These are phyloP conservation scores for Dothistroma septosporum DNA, from an alignment of 2,329 filamentous ascomycete genomes.

Conservation along the genomic window DNA sequence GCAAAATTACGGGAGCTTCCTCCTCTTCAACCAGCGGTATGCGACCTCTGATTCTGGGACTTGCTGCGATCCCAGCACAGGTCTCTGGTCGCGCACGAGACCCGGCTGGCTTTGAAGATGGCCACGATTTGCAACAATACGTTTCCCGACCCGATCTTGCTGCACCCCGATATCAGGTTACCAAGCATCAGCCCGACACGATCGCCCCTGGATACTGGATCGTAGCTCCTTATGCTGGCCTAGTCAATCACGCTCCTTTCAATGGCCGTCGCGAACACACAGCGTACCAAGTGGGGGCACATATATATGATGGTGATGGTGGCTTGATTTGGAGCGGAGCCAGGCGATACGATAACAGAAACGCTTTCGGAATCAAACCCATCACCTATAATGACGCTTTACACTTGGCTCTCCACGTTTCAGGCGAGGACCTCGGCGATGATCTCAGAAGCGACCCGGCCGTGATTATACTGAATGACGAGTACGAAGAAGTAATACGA, in stretches of 20 bases:
- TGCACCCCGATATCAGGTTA: constrained; percentile 9
- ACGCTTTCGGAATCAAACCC: constrained; percentile 48
- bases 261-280: background rate
- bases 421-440: constrained; percentile 2
- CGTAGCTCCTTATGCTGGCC: constrained; percentile 14
- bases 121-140: background rate
- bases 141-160: constrained; percentile 6
- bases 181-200: constrained; percentile 11
- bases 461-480: constrained; percentile 31
- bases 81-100: background rate
- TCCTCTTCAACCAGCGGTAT: background rate
- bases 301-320: constrained; percentile 8
- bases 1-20: background rate
- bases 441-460: background rate
- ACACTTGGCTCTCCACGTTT: constrained; percentile 57
- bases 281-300: constrained; percentile 1
- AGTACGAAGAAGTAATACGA: constrained; percentile 33
- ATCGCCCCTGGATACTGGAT: constrained; percentile 20
- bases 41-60: background rate
- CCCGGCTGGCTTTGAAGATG: constrained; percentile 7
- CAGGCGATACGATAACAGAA: constrained; percentile 5
- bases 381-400: constrained; percentile 80
- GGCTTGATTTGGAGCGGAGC: background rate
- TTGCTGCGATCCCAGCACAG: background rate
- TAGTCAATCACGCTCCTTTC: background rate